Percentiles rank a stretch among this genome's conserved stretches.
phyloP scores from a whole-genome alignment of 2,329 filamentous ascomycete species.

The Zymoseptoria ardabiliae region DNA sequence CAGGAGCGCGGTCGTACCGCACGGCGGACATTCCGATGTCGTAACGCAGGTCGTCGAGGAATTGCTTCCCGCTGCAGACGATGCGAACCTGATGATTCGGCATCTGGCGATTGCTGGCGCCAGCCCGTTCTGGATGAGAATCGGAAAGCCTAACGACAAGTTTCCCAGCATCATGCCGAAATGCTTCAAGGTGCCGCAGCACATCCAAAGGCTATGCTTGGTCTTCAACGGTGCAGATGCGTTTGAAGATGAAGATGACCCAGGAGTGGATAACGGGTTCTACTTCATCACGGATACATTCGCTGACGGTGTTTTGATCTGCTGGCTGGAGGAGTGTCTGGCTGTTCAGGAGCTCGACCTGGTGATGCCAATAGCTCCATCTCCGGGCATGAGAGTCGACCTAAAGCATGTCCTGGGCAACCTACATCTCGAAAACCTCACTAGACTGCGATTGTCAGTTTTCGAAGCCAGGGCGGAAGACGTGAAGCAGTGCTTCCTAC shows the following conservation, averaged over 20 bases:
- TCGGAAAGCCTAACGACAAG: neutral
- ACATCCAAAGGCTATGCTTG: neutral
- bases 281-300: neutral
- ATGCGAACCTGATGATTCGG: neutral
- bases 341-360: neutral
- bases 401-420: neutral
- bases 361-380: neutral
- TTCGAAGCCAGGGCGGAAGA: neutral
- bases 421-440: neutral
- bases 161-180: neutral
- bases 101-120: neutral
- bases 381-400: neutral
- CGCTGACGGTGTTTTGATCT: neutral
- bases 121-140: neutral
- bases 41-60: neutral
- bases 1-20: neutral
- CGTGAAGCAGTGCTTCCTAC: neutral
- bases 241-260: neutral
- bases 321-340: neutral
- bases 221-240: neutral
- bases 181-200: neutral
- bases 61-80: neutral
- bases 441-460: neutral
- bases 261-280: neutral
- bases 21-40: neutral